A percentile compares a stretch with the other conserved stretches of the same genome.
phyloP scores from a whole-genome alignment of 306 rosid species.

The Fragaria vesca region DNA sequence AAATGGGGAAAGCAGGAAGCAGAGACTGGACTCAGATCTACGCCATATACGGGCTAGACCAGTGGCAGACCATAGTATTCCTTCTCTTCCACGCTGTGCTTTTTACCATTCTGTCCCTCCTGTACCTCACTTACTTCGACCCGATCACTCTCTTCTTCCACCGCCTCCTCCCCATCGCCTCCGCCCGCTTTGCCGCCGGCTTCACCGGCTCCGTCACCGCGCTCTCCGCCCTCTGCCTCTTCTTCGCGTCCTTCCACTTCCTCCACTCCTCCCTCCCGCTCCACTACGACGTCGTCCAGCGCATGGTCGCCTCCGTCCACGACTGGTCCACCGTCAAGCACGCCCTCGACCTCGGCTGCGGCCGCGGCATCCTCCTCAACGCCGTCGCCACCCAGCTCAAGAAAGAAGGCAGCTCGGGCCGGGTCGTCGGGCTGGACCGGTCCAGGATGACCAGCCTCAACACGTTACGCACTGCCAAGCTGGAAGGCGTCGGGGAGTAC shows the following conservation, averaged over 20 bases:
- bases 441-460: slow-evolving; percentile 52
- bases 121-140: slow-evolving; percentile 67
- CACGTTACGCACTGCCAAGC: slow-evolving; percentile 65
- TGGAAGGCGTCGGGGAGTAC: slow-evolving; percentile 91
- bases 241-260: slow-evolving; percentile 86
- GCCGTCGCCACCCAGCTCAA: slow-evolving; percentile 91
- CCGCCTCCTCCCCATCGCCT: slow-evolving; percentile 41
- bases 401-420: slow-evolving; percentile 86
- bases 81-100: slow-evolving; percentile 73
- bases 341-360: slow-evolving; percentile 97
- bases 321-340: slow-evolving; percentile 94
- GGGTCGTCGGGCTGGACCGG: slow-evolving; percentile 86
- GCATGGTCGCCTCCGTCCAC: slow-evolving; percentile 71
- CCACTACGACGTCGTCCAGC: slow-evolving; percentile 85
- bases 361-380: slow-evolving; percentile 89
- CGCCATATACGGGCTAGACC: slow-evolving; percentile 89
- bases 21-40: slow-evolving; percentile 95
- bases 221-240: slow-evolving; percentile 77
- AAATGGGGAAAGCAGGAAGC: slow-evolving; percentile 55
- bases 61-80: slow-evolving; percentile 83
- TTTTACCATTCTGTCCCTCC: slow-evolving; percentile 58
- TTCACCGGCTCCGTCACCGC: slow-evolving; percentile 82
- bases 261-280: slow-evolving; percentile 91
- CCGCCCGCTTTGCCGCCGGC: slow-evolving; percentile 86
- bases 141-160: slow-evolving; percentile 55